These are phyloP conservation scores for Lonicera japonica DNA, from an alignment of 129 eudicot genomes.

Conservation along the genomic window DNA sequence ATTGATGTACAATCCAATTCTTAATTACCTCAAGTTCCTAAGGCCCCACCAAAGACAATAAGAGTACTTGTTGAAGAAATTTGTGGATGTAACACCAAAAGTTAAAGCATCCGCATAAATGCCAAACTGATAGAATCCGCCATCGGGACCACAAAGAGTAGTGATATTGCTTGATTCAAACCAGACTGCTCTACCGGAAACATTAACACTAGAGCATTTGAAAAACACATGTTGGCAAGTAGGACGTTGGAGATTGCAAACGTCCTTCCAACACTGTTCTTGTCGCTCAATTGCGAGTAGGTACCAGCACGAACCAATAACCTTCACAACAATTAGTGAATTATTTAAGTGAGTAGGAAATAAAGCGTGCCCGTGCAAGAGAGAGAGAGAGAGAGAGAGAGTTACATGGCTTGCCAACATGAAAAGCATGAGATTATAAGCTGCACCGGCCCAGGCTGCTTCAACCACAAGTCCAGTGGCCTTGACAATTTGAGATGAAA, in stretches of 20 bases:
- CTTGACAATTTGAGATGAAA: constrained; percentile 55
- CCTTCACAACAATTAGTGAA: constrained; percentile 24
- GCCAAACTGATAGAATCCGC: constrained; percentile 42
- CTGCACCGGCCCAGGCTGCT: constrained; percentile 74
- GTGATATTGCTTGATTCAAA: constrained; percentile 46
- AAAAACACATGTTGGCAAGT: constrained; percentile 42
- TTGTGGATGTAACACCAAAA: constrained; percentile 29
- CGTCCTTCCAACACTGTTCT: constrained; percentile 73
- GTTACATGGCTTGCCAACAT: constrained; percentile 86
- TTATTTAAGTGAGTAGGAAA: too few species aligned
- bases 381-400: neutral
- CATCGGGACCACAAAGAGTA: constrained; percentile 33
- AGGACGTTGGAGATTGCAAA: constrained; percentile 42
- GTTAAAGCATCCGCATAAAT: constrained; percentile 41
- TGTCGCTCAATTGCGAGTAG: constrained; percentile 65
- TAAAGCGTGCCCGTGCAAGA: too few species aligned
- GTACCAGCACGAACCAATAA: constrained; percentile 68
- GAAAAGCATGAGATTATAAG: constrained; percentile 54
- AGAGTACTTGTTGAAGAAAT: constrained; percentile 47
- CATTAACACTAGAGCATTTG: constrained; percentile 32
- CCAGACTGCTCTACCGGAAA: constrained; percentile 46
- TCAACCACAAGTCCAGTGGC: constrained; percentile 62
- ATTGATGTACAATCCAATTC: neutral
- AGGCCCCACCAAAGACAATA: constrained; percentile 87
- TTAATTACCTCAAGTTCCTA: constrained; percentile 48